A percentile compares a stretch with the other conserved stretches of the same genome.
phyloP scores from a whole-genome alignment of 345 rosid genomes.

The Dimocarpus longan region DNA sequence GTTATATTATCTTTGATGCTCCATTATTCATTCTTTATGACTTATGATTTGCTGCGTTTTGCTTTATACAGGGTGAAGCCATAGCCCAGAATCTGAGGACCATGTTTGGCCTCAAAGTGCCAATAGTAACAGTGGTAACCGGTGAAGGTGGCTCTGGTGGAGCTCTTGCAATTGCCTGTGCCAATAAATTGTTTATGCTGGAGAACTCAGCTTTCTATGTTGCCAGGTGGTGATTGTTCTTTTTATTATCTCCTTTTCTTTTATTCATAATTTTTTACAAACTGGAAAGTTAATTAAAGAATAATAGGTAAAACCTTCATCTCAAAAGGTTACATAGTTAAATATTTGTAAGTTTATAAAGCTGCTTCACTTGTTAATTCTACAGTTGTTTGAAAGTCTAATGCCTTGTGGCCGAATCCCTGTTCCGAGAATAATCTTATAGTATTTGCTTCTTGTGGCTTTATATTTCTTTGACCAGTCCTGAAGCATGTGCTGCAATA shows the following conservation, averaged over 20 bases:
- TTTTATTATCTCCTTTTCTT: neutral
- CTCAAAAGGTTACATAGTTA: neutral
- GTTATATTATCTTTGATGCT: neutral
- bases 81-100: constrained; percentile 21
- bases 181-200: constrained; percentile 23
- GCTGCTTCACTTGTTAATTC: neutral
- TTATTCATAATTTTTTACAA: constrained; percentile 3
- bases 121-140: constrained; percentile 13
- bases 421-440: neutral
- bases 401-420: neutral
- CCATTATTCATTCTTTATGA: neutral
- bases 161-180: constrained; percentile 27
- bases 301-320: neutral
- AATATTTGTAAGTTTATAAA: neutral
- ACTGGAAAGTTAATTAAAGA: neutral
- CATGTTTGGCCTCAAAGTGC: constrained; percentile 22
- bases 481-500: constrained; percentile 36
- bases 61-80: constrained; percentile 17
- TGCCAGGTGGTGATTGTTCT: constrained; percentile 11
- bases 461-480: constrained; percentile 27
- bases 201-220: constrained; percentile 20
- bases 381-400: neutral
- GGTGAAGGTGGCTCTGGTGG: constrained; percentile 25
- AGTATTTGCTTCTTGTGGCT: constrained; percentile 12
- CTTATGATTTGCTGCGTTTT: neutral